phyloP scores from a whole-genome alignment of 2,329 filamentous ascomycete species.

The Oidium heveae region DNA sequence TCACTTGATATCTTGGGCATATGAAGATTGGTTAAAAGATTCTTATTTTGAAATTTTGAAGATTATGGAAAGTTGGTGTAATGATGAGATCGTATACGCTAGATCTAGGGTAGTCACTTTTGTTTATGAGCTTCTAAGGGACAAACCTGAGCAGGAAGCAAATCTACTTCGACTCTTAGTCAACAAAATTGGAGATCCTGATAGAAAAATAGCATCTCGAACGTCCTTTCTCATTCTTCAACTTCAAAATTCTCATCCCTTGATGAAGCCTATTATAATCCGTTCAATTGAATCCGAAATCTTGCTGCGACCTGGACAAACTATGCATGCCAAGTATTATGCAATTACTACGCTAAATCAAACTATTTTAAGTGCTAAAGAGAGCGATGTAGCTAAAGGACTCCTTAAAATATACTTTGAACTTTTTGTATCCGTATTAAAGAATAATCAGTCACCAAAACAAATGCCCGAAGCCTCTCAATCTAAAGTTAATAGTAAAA shows the following conservation, averaged over 20 bases:
- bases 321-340: conserved; percentile 75
- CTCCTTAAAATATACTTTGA: conserved; percentile 82
- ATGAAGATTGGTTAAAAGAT: conserved; percentile 85
- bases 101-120: conserved; percentile 72
- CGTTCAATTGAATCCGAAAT: conserved; percentile 68
- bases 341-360: conserved; percentile 93
- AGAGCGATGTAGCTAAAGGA: conserved; percentile 55
- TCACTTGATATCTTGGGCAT: conserved; percentile 72
- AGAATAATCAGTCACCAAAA: conserved; percentile 20
- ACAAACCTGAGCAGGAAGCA: conserved; percentile 92
- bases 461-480: conserved; percentile 14
- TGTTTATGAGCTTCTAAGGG: conserved; percentile 71
- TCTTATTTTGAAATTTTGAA: conserved; percentile 86
- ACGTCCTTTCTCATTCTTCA: conserved; percentile 88
- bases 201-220: conserved; percentile 84
- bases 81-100: conserved; percentile 86
- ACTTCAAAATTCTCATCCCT: conserved; percentile 63
- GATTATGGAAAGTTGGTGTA: conserved; percentile 75
- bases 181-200: conserved; percentile 88
- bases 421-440: conserved; percentile 61
- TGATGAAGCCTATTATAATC: conserved; percentile 82
- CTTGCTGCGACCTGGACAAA: conserved; percentile 68
- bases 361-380: conserved; percentile 68
- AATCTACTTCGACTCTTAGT: conserved; percentile 77
- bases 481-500: conserved; percentile 22